Conservation (phyloP, 2,329 filamentous ascomycete genomes). For the Cadophora sp. region DNA sequence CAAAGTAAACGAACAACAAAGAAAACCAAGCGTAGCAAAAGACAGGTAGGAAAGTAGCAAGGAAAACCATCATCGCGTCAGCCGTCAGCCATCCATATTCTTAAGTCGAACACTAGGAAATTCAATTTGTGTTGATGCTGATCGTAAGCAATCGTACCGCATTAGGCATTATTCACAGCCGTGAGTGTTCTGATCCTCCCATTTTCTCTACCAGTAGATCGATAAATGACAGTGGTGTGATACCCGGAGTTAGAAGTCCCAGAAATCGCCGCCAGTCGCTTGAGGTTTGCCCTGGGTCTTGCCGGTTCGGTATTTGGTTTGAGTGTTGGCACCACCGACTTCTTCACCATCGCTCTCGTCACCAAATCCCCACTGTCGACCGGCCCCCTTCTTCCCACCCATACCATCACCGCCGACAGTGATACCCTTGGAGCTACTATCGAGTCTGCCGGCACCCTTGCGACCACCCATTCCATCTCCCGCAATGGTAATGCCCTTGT, state of each 20-base stretch:
- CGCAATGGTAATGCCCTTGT: slow-evolving; percentile 37
- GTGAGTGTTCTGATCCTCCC: slow-evolving; percentile 18
- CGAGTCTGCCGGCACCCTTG: slow-evolving; percentile 53
- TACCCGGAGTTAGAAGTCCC: slow-evolving; percentile 43
- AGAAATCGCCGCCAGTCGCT: slow-evolving; percentile 45
- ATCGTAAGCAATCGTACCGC: slow-evolving; percentile 30
- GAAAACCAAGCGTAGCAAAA: background rate
- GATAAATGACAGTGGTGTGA: background rate
- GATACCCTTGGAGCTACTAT: slow-evolving; percentile 45
- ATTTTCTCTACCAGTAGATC: slow-evolving; percentile 13
- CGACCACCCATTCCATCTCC: slow-evolving; percentile 59
- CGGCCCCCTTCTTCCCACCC: slow-evolving; percentile 40
- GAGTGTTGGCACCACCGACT: slow-evolving; percentile 37
- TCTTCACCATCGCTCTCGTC: slow-evolving; percentile 56
- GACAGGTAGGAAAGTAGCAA: slow-evolving; percentile 11
- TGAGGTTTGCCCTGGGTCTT: slow-evolving; percentile 39
- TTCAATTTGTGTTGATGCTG: slow-evolving; percentile 26
- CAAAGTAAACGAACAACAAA: slow-evolving; percentile 3
- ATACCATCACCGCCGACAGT: slow-evolving; percentile 40
- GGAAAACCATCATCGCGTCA: slow-evolving; percentile 9
- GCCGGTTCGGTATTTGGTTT: slow-evolving; percentile 38
- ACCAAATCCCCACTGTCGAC: slow-evolving; percentile 61
- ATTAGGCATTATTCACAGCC: slow-evolving; percentile 33
- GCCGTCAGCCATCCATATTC: slow-evolving; percentile 12
- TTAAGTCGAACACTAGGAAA: slow-evolving; percentile 12